Evolutionary conservation across 2,329 filamentous ascomycete species (phyloP).

Genomic region (Tympanopsis confertula): DNA sequence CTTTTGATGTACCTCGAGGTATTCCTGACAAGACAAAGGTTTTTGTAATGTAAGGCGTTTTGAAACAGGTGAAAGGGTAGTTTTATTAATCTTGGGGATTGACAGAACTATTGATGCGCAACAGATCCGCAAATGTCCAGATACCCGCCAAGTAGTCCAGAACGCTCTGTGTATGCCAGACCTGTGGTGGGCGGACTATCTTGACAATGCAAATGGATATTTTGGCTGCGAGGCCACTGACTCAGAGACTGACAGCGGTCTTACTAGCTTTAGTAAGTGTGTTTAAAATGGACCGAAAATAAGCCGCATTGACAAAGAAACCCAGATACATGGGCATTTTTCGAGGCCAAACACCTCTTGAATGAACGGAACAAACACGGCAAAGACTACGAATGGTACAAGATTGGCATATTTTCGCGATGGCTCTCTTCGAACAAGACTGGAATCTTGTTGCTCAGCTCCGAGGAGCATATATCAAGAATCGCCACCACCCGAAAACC

Average conservation of each 20-base stretch:
- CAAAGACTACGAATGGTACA: conserved; percentile 18
- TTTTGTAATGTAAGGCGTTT: too few relatives aligned
- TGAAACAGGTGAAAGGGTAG: too few relatives aligned
- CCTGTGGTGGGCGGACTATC: conserved; percentile 21
- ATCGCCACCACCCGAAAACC: conserved; percentile 2
- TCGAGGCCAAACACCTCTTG: conserved; percentile 15
- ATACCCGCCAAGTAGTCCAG: conserved; percentile 12
- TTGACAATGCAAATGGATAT: conserved; percentile 22
- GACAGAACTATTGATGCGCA: too few relatives aligned
- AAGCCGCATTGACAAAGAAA: background rate
- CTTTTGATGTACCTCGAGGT: too few relatives aligned
- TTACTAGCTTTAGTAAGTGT: conserved; percentile 9
- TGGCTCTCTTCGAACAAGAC: conserved; percentile 9
- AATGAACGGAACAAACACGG: background rate
- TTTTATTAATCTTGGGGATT: too few relatives aligned
- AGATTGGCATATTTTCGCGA: conserved; percentile 18
- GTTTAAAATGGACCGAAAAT: background rate
- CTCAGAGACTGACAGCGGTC: conserved; percentile 4
- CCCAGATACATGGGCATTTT: conserved; percentile 18
- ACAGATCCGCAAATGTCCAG: conserved; percentile 12
- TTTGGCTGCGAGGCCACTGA: conserved; percentile 18
- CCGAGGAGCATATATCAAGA: conserved; percentile 11
- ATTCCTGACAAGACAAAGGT: too few relatives aligned
- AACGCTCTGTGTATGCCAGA: conserved; percentile 14
- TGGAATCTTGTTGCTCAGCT: conserved; percentile 17